Base-by-base conservation (phyloP, 1,284 basidiomycete genomes). In the Tilletia caries region DNA sequence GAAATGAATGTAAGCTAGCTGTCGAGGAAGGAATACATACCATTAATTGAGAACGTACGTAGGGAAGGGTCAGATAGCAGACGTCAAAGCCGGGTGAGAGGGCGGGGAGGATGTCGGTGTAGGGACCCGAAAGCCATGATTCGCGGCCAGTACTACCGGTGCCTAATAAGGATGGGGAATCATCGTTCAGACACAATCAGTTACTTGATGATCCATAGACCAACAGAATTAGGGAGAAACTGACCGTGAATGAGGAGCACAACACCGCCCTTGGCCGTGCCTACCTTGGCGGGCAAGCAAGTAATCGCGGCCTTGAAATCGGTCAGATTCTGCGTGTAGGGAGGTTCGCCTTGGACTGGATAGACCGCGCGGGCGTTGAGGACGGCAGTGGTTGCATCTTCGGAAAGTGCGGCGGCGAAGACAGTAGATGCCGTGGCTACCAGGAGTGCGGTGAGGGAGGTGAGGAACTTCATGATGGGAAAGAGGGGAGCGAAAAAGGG, bases 51-150 rank as follows among this genome's bases (percentile, higher is more conserved):
- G 37, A 41, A 41, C 37, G 37, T 15, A 41, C 37, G 52, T 27
- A 48, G 0, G 83, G 83, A 15, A 83, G 73, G 46, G 76, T 76
- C 60, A 83, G 72, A 70, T 76, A 83, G 67, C 81, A 80, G 25
- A 84, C 76, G 65, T 83, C 81, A 71, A 79, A 84, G 1, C 78
- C 80, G 1, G 70, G 68, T 23, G 78, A 78, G 37, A 54, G 65
- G 23, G 54, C 32, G 4, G 75, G 75, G 0, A 79, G 66, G 10
- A 71, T 29, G 33, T 71, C 33, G 18, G 68, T 64, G 72, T 77
- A 83, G 46, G 78, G 77, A 27, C 70, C 70, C 12, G 18, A 50
- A 34, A 66, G 71, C 73, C 70, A 83, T 58, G 68, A 77, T 58
- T 74, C 78, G 27, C 25, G 46, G 52, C 71, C 77, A 25, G 71